Base-by-base conservation (phyloP, 2,329 filamentous ascomycete species). In the Diaporthe destruens region DNA sequence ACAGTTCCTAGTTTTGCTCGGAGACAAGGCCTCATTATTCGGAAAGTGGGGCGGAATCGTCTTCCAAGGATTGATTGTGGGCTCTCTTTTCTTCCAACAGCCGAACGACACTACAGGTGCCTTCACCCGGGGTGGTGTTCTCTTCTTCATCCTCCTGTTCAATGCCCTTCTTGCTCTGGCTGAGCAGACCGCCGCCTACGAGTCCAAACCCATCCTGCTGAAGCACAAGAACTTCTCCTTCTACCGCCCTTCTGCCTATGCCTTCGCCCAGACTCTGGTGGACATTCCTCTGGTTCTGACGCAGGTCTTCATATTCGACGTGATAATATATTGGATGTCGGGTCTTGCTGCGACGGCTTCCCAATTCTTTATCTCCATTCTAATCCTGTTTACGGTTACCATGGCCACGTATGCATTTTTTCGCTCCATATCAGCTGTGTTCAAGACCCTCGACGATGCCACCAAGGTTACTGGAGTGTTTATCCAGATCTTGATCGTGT, bases 61-160 rank as follows among this genome's bases (percentile, higher is more conserved):
- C 9, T 76, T 85, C 0, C 89, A 92, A 76, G 90, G 91, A 0
- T 80, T 93, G 6, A 88, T 93, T 72, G 84, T 87, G 1, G 91
- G 91, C 8, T 92, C 90, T 0, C 84, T 93, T 4, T 93, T 93
- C 80, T 93, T 93, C 80, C 85, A 90, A 71, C 88, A 90, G 0
- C 86, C 90, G 0, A 73, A 82, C 32, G 89, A 87, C 65, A 88
- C 89, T 0, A 84, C 81, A 0, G 91, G 91, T 11, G 80, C 93
- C 0, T 93, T 93, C 78, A 78, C 88, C 76, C 92, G 92, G 76
- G 85, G 87, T 0, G 92, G 91, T 68, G 87, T 90, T 0, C 81
- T 91, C 6, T 93, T 93, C 83, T 87, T 93, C 66, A 84, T 90
- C 0, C 82, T 93, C 0, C 82, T 93, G 0, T 91, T 88, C 80